Base-by-base conservation (phyloP, 208 protist genomes). In the Acanthamoeba castellanii region DNA sequence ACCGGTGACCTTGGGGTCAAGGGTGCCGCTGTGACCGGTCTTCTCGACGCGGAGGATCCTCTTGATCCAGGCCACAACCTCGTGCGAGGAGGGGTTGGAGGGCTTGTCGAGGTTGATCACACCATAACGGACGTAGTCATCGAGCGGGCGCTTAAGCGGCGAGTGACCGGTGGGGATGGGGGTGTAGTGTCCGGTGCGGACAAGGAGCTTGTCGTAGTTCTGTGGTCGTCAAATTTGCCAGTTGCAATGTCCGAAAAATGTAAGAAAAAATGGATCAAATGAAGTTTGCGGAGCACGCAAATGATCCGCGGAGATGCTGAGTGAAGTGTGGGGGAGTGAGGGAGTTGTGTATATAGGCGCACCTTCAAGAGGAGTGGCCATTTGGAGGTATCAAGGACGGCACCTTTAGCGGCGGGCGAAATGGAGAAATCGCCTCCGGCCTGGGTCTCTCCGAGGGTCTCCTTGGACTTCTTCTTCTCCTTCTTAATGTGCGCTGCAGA, bases 71-170 rank as follows among this genome's bases (percentile, higher is more conserved):
- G 99, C 99, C 27, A 99, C 99, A 94, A 99, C 99, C 97, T 99
- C 99, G 97, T 99, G 99, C 76, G 99, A 99, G 66, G 99, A 99
- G 95, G 99, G 99, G 96, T 99, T 99, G 22, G 99, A 99, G 18
- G 99, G 99, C 97, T 99, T 99, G 97, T 99, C 99, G 64, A 99
- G 98, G 98, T 99, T 99, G 96, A 99, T 99, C 95, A 99, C 99
- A 95, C 99, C 99, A 96, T 99, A 99, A 87, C 96, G 95, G 91
- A 88, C 47, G 96, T 99, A 99, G 91, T 99, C 99, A 11, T 96
- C 72, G 57, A 99, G 97, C 50, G 99, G 98, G 52, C 99, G 98
- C 87, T 99, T 99, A 20, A 99, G 97, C 66, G 99, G 99, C 34
- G 99, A 99, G 96, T 97, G 98, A 61, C 99, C 99, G 59, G 97